phyloP scores from a whole-genome alignment of 1,284 basidiomycete genomes.

The Phellopilus nigrolimitatus region DNA sequence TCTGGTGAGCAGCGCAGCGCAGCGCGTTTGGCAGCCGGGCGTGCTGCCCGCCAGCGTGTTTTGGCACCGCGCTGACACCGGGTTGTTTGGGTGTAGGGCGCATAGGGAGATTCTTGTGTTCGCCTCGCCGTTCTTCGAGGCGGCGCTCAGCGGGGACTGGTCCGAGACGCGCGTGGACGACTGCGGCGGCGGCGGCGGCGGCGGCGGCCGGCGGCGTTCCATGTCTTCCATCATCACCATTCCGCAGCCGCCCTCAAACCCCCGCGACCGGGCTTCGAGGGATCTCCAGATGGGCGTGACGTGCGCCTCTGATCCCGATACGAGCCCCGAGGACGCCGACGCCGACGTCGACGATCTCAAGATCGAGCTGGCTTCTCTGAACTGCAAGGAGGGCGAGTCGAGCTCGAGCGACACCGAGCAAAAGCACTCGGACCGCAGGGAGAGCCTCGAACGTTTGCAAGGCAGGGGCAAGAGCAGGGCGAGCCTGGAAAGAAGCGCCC shows the following conservation, averaged over 20 bases:
- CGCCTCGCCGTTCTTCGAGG: conserved; percentile 83
- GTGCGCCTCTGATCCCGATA: conserved; percentile 50
- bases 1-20: conserved; percentile 60
- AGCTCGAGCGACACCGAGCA: conserved; percentile 3
- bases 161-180: conserved; percentile 45
- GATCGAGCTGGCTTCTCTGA: conserved; percentile 11
- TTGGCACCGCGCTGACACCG: neutral
- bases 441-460: conserved; percentile 11
- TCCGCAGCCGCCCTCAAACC: conserved; percentile 60
- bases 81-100: conserved; percentile 45
- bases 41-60: no score
- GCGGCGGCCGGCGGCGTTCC: conserved; percentile 56
- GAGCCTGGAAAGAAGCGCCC: neutral
- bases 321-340: conserved; percentile 43
- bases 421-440: conserved; percentile 5
- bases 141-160: conserved; percentile 76
- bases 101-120: conserved; percentile 83
- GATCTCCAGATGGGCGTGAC: conserved; percentile 49
- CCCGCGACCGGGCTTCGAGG: conserved; percentile 37
- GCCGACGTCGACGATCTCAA: conserved; percentile 33
- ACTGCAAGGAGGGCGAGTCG: conserved; percentile 9
- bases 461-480: neutral
- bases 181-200: neutral
- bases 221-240: conserved; percentile 80
- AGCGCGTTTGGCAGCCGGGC: no score